phyloP scores from a whole-genome alignment of 768 basidiomycete genomes.

The Agaricus subrufescens region DNA sequence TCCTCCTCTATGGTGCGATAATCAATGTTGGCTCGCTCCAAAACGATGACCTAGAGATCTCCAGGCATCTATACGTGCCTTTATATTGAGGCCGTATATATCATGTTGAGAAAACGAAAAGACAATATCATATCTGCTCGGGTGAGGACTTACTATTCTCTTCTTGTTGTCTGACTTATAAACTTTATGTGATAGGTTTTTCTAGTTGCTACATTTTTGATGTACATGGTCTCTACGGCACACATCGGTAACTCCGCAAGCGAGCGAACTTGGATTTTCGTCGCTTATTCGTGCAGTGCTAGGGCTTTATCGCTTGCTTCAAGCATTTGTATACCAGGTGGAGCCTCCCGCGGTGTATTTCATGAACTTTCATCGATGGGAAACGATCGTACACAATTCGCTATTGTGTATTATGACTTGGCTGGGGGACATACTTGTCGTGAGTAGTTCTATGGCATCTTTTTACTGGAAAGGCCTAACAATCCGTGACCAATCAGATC shows the following conservation, averaged over 20 bases:
- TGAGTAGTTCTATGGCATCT: conserved; percentile 8
- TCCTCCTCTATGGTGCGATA: conserved; percentile 7
- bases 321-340: conserved; percentile 16
- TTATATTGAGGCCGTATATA: conserved; percentile 15
- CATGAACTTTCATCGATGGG: conserved; percentile 20
- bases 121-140: conserved; percentile 9
- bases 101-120: conserved; percentile 14
- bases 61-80: conserved; percentile 17
- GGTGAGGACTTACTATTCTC: conserved; percentile 4
- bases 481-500: conserved; percentile 15
- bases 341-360: conserved; percentile 18
- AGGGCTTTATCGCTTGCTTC: conserved; percentile 19
- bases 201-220: conserved; percentile 16
- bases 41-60: neutral
- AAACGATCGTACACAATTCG: conserved; percentile 18
- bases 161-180: neutral
- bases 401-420: conserved; percentile 21
- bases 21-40: neutral
- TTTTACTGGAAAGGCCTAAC: neutral
- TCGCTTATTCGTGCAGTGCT: conserved; percentile 8
- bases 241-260: conserved; percentile 17
- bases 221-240: conserved; percentile 20
- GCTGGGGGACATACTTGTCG: conserved; percentile 24
- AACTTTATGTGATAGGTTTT: conserved; percentile 16
- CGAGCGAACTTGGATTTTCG: no score